Conservation (phyloP, 169 alveolate genomes). For the Plasmodium yoelii region DNA sequence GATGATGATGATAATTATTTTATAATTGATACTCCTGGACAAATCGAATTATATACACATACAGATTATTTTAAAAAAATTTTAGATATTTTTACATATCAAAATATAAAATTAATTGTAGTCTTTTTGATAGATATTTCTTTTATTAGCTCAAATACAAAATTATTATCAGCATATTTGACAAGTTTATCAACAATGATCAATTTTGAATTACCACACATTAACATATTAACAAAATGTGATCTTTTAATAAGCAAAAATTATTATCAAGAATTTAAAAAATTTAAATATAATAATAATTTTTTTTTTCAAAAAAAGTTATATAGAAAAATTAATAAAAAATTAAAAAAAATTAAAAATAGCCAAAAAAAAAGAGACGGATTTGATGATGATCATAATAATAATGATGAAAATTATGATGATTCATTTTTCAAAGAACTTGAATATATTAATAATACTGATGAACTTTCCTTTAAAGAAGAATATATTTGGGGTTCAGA, state of each 20-base stretch:
- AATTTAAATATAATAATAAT: slow-evolving; percentile 60
- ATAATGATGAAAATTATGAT: not conserved
- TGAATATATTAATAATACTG: slow-evolving; percentile 17
- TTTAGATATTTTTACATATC: slow-evolving; percentile 86
- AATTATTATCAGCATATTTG: slow-evolving; percentile 94
- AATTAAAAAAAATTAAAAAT: slow-evolving; percentile 1
- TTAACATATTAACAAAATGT: slow-evolving; percentile 96
- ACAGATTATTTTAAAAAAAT: slow-evolving; percentile 94
- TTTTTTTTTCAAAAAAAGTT: slow-evolving; percentile 67
- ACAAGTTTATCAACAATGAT: slow-evolving; percentile 96
- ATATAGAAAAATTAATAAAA: slow-evolving; percentile 53
- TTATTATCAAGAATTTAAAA: slow-evolving; percentile 77
- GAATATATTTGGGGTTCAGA: slow-evolving; percentile 63
- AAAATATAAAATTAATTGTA: slow-evolving; percentile 94
- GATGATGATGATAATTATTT: slow-evolving; percentile 95
- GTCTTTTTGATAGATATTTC: slow-evolving; percentile 95
- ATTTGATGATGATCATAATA: not conserved
- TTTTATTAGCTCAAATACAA: slow-evolving; percentile 94
- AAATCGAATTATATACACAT: slow-evolving; percentile 97
- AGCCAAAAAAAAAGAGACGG: not conserved
- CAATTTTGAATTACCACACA: slow-evolving; percentile 95
- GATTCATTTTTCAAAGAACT: slow-evolving; percentile 36
- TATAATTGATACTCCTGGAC: slow-evolving; percentile 98
- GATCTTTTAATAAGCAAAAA: slow-evolving; percentile 87
- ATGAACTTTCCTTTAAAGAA: slow-evolving; percentile 34